These are phyloP conservation scores for Ulvella scutata DNA, from an alignment of 139 green algal species.

Conservation along the genomic window DNA sequence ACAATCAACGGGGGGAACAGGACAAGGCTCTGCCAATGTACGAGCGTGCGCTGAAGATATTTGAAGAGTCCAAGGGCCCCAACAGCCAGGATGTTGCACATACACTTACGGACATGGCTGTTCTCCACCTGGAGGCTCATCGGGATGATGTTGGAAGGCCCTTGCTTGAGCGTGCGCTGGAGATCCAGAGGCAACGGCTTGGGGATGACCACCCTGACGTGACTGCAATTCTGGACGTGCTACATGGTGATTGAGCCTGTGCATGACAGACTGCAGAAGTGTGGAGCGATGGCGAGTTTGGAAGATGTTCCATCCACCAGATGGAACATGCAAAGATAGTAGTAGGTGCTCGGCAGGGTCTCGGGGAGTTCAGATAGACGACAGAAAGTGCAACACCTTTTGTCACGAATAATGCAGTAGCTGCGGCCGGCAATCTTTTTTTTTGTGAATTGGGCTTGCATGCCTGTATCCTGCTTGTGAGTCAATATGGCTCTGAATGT, in stretches of 20 bases:
- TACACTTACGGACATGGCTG: conserved; percentile 78
- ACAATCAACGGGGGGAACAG: conserved; percentile 43
- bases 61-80: conserved; percentile 42
- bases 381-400: no score
- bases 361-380: no score
- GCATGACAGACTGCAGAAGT: no score
- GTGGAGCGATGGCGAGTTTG: no score
- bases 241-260: conserved; percentile 41
- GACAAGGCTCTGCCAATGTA: conserved; percentile 61
- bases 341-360: no score
- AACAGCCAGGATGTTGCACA: conserved; percentile 74
- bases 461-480: no score
- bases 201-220: conserved; percentile 80
- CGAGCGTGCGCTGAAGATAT: conserved; percentile 65
- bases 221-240: conserved; percentile 76
- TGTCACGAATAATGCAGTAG: no score
- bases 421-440: no score
- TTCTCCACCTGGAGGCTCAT: conserved; percentile 67
- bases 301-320: no score
- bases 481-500: no score
- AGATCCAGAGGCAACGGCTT: conserved; percentile 57
- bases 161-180: conserved; percentile 66
- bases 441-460: no score
- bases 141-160: conserved; percentile 53
- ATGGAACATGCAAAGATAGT: no score